phyloP scores from a whole-genome alignment of 2,329 filamentous ascomycete species.

The Epichloe uncinata region DNA sequence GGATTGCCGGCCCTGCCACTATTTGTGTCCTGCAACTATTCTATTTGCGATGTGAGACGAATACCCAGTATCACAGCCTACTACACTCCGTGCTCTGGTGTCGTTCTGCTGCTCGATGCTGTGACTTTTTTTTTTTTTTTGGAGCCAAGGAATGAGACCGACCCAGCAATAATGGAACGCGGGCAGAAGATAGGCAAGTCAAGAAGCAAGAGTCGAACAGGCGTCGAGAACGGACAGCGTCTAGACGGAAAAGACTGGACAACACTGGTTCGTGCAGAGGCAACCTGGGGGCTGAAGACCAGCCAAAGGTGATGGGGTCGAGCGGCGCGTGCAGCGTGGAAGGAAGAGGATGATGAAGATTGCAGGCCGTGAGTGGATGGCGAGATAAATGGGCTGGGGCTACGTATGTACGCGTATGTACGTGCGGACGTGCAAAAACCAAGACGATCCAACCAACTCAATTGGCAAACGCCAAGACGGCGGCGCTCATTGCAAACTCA shows the following conservation, averaged over 20 bases:
- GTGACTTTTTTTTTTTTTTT: not conserved
- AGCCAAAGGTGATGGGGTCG: conserved; percentile 1
- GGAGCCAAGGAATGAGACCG: not conserved
- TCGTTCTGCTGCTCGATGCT: not conserved
- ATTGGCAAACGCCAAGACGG: not conserved
- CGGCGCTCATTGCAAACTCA: not conserved
- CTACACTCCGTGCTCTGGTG: not conserved
- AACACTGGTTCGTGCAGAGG: conserved; percentile 3
- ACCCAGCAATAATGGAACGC: not conserved
- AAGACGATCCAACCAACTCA: too few species aligned
- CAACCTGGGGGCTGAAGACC: not conserved
- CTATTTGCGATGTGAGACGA: not conserved
- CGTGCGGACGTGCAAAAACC: too few species aligned
- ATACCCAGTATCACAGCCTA: not conserved
- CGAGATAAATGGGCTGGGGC: not conserved
- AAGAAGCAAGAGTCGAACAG: not conserved
- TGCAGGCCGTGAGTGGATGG: not conserved
- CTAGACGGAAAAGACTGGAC: conserved; percentile 5
- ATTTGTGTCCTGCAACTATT: not conserved
- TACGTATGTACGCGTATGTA: too few species aligned
- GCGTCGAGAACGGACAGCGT: not conserved
- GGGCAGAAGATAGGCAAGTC: not conserved
- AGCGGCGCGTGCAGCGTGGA: conserved; percentile 1
- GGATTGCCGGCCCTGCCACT: not conserved
- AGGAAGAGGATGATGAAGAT: not conserved